Conservation (phyloP, 495 filamentous ascomycete genomes). For the Aspergillus homomorphus region DNA sequence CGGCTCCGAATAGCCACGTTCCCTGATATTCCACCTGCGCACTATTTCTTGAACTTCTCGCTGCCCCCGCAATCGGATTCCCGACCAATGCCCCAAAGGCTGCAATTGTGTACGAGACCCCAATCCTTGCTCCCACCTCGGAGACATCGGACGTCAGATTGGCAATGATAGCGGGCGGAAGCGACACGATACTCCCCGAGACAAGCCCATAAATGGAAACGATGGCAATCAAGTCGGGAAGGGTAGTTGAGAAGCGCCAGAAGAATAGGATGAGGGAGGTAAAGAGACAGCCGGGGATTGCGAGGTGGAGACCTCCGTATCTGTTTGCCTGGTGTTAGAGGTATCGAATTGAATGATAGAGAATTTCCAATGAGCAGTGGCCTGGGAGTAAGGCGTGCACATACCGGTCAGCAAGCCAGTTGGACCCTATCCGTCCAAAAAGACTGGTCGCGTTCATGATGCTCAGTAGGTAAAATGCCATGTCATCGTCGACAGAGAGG, state of each 20-base stretch:
- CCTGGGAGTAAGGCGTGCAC: no score
- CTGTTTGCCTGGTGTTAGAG: not conserved
- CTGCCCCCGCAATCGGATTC: slow-evolving; percentile 37
- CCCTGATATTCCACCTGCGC: not conserved
- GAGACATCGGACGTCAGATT: slow-evolving; percentile 17
- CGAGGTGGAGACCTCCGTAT: not conserved
- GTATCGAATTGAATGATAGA: no score
- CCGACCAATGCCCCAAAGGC: slow-evolving; percentile 31
- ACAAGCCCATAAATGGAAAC: slow-evolving; percentile 39
- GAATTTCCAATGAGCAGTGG: no score
- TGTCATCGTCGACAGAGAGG: slow-evolving; percentile 9
- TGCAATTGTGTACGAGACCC: slow-evolving; percentile 28
- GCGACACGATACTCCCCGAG: slow-evolving; percentile 29
- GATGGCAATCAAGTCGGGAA: slow-evolving; percentile 31
- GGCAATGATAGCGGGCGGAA: slow-evolving; percentile 16
- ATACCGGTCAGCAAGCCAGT: not conserved
- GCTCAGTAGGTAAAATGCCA: slow-evolving; percentile 40
- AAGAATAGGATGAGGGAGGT: not conserved
- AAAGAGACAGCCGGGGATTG: slow-evolving; percentile 33
- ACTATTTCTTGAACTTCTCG: no score
- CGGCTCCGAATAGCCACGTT: not conserved
- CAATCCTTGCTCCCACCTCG: slow-evolving; percentile 35
- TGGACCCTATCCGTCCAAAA: not conserved
- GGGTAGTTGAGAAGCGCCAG: slow-evolving; percentile 17
- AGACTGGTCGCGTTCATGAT: slow-evolving; percentile 39